Evolutionary conservation across 768 basidiomycete genomes (phyloP).

Genomic region (Lactarius tabidus): DNA sequence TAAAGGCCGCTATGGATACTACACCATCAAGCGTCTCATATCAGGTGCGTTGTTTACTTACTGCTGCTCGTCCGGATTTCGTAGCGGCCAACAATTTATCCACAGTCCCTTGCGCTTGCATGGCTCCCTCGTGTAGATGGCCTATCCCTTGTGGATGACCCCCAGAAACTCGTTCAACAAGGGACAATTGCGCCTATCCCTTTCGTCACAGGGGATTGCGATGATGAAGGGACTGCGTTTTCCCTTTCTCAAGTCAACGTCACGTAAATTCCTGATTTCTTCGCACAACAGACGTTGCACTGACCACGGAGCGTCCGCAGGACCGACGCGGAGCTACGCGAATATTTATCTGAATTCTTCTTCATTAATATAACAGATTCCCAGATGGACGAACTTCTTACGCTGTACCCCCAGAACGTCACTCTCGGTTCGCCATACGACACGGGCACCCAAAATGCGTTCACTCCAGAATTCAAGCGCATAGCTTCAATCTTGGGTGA

Average conservation of each 20-base stretch:
- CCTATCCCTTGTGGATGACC: conserved; percentile 35
- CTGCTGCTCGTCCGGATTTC: not conserved
- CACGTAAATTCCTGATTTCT: conserved; percentile 22
- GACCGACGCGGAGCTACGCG: conserved; percentile 18
- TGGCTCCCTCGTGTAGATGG: conserved; percentile 42
- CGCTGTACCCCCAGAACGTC: conserved; percentile 19
- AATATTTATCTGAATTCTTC: conserved; percentile 16
- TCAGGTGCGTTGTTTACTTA: conserved; percentile 26
- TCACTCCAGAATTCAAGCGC: conserved; percentile 40
- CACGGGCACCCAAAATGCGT: conserved; percentile 24
- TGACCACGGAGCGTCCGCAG: conserved; percentile 5
- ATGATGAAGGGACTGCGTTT: conserved; percentile 30
- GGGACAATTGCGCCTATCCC: conserved; percentile 34
- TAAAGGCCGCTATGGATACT: conserved; percentile 34
- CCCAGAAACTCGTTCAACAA: conserved; percentile 32
- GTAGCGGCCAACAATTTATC: not conserved
- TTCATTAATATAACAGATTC: conserved; percentile 10
- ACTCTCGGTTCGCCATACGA: conserved; percentile 32
- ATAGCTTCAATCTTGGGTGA: conserved; percentile 39
- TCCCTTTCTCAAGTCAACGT: conserved; percentile 28
- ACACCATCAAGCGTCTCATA: conserved; percentile 32
- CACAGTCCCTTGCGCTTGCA: conserved; percentile 31
- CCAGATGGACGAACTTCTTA: conserved; percentile 17
- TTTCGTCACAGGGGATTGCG: conserved; percentile 31
- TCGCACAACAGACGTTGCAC: not conserved